Evolutionary conservation across 2,329 filamentous ascomycete genomes (phyloP).

Genomic region (Phyllachora maydis): DNA sequence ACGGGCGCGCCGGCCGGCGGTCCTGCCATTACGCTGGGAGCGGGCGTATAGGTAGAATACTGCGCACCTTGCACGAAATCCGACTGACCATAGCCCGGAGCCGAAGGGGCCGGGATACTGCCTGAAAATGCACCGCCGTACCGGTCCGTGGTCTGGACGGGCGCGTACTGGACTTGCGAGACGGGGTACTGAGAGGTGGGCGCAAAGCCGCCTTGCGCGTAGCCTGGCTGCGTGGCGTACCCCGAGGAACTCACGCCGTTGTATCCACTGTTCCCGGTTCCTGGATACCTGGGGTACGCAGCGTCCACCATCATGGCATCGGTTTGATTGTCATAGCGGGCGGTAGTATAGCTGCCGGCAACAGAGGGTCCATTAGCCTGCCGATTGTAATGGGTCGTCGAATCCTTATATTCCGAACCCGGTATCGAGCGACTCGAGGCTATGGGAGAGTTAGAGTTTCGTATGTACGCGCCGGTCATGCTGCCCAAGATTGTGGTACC

Average conservation of each 20-base stretch:
- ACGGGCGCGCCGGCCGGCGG: conserved; percentile 1
- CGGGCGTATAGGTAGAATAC: not conserved
- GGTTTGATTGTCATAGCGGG: too few relatives aligned
- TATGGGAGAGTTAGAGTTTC: conserved; percentile 38
- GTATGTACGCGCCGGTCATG: conserved; percentile 22
- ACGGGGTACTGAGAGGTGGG: not conserved
- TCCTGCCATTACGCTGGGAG: conserved; percentile 1
- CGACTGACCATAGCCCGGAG: not conserved
- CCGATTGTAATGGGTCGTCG: conserved; percentile 7
- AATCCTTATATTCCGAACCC: conserved; percentile 8
- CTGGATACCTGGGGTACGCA: conserved; percentile 1
- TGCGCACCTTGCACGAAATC: not conserved
- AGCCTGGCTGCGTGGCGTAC: not conserved
- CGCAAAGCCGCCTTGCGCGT: not conserved
- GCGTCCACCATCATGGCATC: conserved; percentile 2
- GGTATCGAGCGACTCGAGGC: conserved; percentile 17
- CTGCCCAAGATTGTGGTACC: conserved; percentile 35
- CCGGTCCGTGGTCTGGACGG: not conserved
- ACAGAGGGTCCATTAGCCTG: conserved; percentile 3
- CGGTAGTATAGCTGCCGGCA: too few relatives aligned
- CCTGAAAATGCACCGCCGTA: not conserved
- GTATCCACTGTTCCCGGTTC: conserved; percentile 2
- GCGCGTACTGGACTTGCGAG: too few relatives aligned
- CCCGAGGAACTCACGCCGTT: conserved; percentile 2
- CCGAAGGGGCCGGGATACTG: not conserved